phyloP scores from a whole-genome alignment of 139 green algal genomes.

The Yamagishiella unicocca region DNA sequence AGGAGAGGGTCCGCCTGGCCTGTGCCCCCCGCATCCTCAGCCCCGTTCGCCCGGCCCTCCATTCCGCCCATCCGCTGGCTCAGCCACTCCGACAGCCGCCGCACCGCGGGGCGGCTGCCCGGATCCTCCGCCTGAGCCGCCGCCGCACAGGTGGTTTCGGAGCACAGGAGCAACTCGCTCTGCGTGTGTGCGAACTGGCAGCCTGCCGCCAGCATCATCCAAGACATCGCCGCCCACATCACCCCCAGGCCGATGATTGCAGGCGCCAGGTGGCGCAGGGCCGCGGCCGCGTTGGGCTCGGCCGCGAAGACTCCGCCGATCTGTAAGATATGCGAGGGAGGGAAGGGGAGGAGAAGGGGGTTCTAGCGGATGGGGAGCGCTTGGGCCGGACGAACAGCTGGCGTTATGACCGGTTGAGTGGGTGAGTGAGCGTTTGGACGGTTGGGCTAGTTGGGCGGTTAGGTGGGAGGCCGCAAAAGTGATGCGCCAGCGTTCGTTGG shows the following conservation, averaged over 20 bases:
- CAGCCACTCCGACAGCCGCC: not conserved
- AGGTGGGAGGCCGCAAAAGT: no score
- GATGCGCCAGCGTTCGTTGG: no score
- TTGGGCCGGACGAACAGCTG: no score
- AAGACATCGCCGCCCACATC: not conserved
- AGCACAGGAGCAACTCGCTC: not conserved
- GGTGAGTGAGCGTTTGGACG: no score
- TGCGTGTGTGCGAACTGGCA: slow-evolving; percentile 18
- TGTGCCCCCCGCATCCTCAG: not conserved
- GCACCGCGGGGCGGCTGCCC: not conserved
- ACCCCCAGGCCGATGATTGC: not conserved
- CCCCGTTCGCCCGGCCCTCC: no score
- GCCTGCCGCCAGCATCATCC: slow-evolving; percentile 18
- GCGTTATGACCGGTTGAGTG: no score
- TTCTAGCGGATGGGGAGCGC: no score
- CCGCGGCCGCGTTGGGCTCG: not conserved
- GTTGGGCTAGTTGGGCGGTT: no score
- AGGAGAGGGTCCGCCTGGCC: no score
- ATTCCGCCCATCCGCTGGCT: not conserved
- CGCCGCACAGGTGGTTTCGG: not conserved
- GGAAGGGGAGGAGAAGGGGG: not conserved
- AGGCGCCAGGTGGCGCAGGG: not conserved
- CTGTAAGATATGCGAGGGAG: not conserved
- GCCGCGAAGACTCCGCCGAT: slow-evolving; percentile 16
- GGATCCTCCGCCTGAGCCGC: not conserved